phyloP scores from a whole-genome alignment of 768 basidiomycete species.

The Leccinum rimulosum region DNA sequence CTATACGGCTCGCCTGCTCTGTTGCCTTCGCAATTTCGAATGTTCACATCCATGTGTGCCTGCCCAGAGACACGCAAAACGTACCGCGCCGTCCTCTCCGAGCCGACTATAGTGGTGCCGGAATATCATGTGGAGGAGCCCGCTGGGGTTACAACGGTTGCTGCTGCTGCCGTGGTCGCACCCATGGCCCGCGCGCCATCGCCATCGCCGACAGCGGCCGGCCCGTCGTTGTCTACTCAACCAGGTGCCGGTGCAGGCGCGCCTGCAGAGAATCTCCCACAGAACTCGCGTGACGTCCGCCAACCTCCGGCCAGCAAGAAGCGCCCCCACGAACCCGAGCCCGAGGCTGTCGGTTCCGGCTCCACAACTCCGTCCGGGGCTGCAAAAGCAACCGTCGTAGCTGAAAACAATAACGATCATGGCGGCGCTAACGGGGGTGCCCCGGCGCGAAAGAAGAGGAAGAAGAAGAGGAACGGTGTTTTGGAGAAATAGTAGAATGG shows the following conservation, averaged over 20 bases:
- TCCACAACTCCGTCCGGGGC: background rate
- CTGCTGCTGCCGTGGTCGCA: background rate
- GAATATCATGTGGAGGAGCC: background rate
- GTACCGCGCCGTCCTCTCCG: conserved; percentile 76
- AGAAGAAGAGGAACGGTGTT: conserved; percentile 6
- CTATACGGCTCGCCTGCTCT: background rate
- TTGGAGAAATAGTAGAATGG: conserved; percentile 3
- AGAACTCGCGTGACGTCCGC: background rate
- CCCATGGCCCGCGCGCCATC: background rate
- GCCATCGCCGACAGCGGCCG: background rate
- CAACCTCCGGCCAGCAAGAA: conserved; percentile 13
- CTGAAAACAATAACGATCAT: background rate
- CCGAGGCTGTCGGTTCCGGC: background rate
- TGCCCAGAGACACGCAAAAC: conserved; percentile 73
- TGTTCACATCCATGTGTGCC: background rate
- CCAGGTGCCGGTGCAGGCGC: background rate
- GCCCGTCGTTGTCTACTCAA: background rate
- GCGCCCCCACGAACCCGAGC: conserved; percentile 20
- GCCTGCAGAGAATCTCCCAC: background rate
- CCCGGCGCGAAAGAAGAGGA: conserved; percentile 24
- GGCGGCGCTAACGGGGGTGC: background rate
- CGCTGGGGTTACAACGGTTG: background rate
- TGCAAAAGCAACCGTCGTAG: background rate
- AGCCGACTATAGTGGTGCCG: conserved; percentile 62
- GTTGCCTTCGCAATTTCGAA: background rate